Evolutionary conservation across 495 filamentous ascomycete genomes (phyloP).

Genomic region (Pseudomonodictys pantanalensis): DNA sequence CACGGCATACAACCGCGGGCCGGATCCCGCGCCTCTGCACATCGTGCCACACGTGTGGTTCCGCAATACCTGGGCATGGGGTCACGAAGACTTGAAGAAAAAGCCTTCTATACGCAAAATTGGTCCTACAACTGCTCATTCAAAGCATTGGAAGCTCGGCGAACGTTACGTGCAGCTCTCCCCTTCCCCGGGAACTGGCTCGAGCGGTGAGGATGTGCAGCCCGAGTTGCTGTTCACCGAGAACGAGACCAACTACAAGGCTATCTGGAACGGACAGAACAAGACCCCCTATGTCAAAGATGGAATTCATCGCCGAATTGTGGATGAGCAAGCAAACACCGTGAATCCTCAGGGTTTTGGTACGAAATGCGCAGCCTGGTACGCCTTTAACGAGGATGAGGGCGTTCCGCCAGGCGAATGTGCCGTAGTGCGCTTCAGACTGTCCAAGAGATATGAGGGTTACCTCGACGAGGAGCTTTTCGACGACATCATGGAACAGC

Average conservation of each 20-base stretch:
- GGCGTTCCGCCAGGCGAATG: slow-evolving; percentile 87
- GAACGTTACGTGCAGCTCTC: slow-evolving; percentile 82
- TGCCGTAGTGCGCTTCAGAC: slow-evolving; percentile 88
- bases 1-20: slow-evolving; percentile 92
- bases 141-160: slow-evolving; percentile 73
- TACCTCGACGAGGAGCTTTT: slow-evolving; percentile 91
- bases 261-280: slow-evolving; percentile 74
- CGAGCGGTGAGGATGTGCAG: slow-evolving; percentile 74
- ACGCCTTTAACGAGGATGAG: slow-evolving; percentile 80
- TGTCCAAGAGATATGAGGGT: slow-evolving; percentile 64
- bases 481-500: slow-evolving; percentile 85
- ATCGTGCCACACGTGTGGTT: slow-evolving; percentile 97
- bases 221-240: slow-evolving; percentile 87
- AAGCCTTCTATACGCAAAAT: slow-evolving; percentile 72
- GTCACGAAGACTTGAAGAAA: slow-evolving; percentile 63
- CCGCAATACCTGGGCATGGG: slow-evolving; percentile 95
- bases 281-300: slow-evolving; percentile 85
- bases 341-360: slow-evolving; percentile 77
- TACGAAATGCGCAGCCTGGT: slow-evolving; percentile 91
- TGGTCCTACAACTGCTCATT: slow-evolving; percentile 63
- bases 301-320: slow-evolving; percentile 85
- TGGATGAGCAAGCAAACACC: slow-evolving; percentile 72
- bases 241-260: slow-evolving; percentile 84
- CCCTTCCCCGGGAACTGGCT: slow-evolving; percentile 79
- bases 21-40: slow-evolving; percentile 84